Evolutionary conservation across 805 yeast genomes (phyloP).

Genomic region (Henningerozyma blattae): DNA sequence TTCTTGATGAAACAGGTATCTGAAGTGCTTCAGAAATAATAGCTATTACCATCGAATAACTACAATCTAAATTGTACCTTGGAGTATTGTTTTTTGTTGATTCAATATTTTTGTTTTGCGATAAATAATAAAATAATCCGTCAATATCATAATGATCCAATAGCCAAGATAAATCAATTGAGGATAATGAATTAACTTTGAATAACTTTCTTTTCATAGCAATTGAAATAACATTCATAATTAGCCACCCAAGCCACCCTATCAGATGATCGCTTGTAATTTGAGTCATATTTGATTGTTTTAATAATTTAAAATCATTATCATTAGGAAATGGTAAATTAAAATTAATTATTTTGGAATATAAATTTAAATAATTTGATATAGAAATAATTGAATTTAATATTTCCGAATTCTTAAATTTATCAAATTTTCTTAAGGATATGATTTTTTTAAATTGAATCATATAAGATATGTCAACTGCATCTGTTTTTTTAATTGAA

Average conservation of each 20-base stretch:
- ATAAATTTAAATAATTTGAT: slow-evolving; percentile 10
- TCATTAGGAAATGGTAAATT: slow-evolving; percentile 7
- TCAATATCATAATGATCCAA: slow-evolving; percentile 19
- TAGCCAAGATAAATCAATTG: slow-evolving; percentile 10
- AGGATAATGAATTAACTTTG: slow-evolving; percentile 3
- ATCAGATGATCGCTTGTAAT: slow-evolving; percentile 3
- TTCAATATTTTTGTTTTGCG: slow-evolving; percentile 5
- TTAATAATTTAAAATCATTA: not conserved
- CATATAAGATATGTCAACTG: slow-evolving; percentile 15
- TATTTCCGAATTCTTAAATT: slow-evolving; percentile 11
- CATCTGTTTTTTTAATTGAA: slow-evolving; percentile 10
- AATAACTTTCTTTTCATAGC: slow-evolving; percentile 8
- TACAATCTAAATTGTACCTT: too few species aligned
- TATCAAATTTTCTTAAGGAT: slow-evolving; percentile 12
- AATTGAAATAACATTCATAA: slow-evolving; percentile 9
- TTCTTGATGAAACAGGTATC: not conserved
- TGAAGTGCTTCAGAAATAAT: not conserved
- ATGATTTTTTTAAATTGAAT: slow-evolving; percentile 17
- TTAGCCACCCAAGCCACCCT: slow-evolving; percentile 9
- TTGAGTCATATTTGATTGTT: slow-evolving; percentile 1
- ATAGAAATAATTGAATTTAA: slow-evolving; percentile 12
- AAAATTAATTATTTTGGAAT: slow-evolving; percentile 7
- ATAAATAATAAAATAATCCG: slow-evolving; percentile 15
- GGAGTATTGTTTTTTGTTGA: not conserved
- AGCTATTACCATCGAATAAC: not conserved